Evolutionary conservation across 164 flowering plant species (phyloP).

Genomic region (Magnolia kwangsiensis): DNA sequence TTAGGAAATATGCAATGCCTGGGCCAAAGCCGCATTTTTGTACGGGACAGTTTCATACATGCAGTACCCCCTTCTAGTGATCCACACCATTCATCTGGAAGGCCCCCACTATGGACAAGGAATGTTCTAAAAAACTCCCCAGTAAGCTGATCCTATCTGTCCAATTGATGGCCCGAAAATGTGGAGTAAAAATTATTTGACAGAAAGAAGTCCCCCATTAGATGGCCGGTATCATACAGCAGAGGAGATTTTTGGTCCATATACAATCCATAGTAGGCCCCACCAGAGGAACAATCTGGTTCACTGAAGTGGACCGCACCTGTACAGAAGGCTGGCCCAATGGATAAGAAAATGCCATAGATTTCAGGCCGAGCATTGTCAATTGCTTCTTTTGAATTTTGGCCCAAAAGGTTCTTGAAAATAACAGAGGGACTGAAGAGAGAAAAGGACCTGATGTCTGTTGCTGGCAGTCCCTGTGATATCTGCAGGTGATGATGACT

Average conservation of each 20-base stretch:
- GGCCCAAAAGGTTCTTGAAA: neutral
- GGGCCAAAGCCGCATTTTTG: neutral
- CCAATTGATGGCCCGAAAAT: neutral
- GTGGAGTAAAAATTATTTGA: neutral
- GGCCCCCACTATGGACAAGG: neutral
- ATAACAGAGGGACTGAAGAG: neutral
- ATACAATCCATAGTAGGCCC: no score
- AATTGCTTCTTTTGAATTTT: neutral
- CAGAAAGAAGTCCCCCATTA: no score
- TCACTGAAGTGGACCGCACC: neutral
- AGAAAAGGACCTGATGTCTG: slow-evolving; percentile 44
- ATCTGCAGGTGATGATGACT: slow-evolving; percentile 44
- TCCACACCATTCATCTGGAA: neutral
- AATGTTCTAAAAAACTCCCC: no score
- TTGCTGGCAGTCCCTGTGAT: slow-evolving; percentile 19
- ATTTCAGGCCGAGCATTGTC: neutral
- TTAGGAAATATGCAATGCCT: neutral
- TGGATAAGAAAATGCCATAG: no score
- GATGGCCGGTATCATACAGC: neutral
- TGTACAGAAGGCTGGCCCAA: neutral
- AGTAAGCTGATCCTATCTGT: neutral
- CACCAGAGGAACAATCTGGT: neutral
- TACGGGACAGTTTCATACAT: neutral
- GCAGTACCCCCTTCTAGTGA: neutral
- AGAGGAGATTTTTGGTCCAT: neutral